A percentile compares a stretch with the other conserved stretches of the same genome.
Evolutionary conservation across 1,284 basidiomycete species (phyloP).

Genomic region (Wallemia hederae): DNA sequence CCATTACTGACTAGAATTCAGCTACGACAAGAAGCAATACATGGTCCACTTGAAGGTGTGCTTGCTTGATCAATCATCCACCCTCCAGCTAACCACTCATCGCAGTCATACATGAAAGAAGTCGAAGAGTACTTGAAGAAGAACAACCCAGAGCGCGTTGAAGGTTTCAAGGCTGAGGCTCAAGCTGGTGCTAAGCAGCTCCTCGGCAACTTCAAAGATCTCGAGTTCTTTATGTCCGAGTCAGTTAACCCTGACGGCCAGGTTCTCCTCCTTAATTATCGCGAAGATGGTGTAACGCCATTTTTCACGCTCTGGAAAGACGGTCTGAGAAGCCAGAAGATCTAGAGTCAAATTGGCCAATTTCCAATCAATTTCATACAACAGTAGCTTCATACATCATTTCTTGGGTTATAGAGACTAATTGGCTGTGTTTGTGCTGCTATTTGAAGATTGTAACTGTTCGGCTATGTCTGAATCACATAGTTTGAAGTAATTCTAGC

Average conservation of each 20-base stretch:
- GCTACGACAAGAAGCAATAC: constrained; percentile 85
- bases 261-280: constrained; percentile 55
- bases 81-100: constrained; percentile 1
- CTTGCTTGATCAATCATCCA: constrained; percentile 5
- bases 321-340: constrained; percentile 26
- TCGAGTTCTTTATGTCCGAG: constrained; percentile 60
- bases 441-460: no score
- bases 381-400: neutral
- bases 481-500: no score
- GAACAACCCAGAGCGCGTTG: constrained; percentile 35
- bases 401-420: neutral
- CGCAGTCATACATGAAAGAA: constrained; percentile 46
- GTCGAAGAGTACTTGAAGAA: constrained; percentile 34
- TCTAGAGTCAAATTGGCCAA: neutral
- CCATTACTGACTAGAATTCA: no score
- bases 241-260: constrained; percentile 62
- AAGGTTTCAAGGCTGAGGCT: constrained; percentile 61
- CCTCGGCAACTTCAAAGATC: constrained; percentile 65
- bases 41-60: constrained; percentile 56
- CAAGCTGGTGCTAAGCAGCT: constrained; percentile 55
- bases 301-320: constrained; percentile 87
- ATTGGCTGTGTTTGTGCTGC: no score
- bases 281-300: constrained; percentile 27
- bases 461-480: no score
- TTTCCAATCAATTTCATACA: neutral